phyloP scores from a whole-genome alignment of 2,329 filamentous ascomycete species.

The Venturia nashicola region DNA sequence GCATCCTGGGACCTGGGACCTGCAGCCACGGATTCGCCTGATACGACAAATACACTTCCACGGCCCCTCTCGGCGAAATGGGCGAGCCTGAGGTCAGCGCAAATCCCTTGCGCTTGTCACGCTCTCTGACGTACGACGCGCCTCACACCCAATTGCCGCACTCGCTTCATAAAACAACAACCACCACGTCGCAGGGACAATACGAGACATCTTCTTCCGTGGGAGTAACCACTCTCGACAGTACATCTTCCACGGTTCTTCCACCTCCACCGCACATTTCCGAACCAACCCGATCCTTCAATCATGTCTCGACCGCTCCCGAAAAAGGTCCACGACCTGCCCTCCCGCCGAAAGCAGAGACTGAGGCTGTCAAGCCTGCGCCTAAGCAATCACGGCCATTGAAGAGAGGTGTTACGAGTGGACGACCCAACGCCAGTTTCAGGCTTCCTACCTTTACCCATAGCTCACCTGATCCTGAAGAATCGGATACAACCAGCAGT shows the following conservation, averaged over 20 bases:
- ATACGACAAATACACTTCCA: not conserved
- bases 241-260: not conserved
- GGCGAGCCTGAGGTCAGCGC: not conserved
- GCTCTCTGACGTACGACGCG: not conserved
- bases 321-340: not conserved
- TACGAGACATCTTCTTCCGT: not conserved
- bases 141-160: not conserved
- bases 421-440: not conserved
- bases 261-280: not conserved
- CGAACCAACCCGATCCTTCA: not conserved
- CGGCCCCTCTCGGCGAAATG: not conserved
- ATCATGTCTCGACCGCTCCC: not conserved
- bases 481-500: conserved; percentile 1
- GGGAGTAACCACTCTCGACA: not conserved
- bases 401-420: not conserved
- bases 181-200: not conserved
- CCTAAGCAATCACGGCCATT: not conserved
- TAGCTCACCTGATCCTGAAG: not conserved
- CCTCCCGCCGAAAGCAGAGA: not conserved
- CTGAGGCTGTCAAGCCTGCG: not conserved
- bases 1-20: no score
- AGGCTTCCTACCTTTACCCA: not conserved
- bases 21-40: not conserved
- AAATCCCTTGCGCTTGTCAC: not conserved
- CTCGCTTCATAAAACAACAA: not conserved